These are phyloP conservation scores for Harringtonia aguacate DNA, from an alignment of 2,329 filamentous ascomycete species.

Conservation along the genomic window DNA sequence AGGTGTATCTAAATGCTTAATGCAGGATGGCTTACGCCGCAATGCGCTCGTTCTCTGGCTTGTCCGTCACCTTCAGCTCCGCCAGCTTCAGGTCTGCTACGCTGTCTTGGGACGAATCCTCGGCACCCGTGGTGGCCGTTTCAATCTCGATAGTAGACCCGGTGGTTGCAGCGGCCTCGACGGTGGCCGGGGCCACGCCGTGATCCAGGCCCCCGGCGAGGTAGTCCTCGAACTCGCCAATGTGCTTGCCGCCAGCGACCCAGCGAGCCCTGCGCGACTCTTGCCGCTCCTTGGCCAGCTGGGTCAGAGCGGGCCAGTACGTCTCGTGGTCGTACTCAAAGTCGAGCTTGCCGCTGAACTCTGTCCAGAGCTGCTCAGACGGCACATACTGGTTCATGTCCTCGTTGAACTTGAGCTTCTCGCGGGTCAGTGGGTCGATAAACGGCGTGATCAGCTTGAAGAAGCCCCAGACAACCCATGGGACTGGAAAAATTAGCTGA, in stretches of 20 bases:
- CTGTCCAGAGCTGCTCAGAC: slow-evolving; percentile 68
- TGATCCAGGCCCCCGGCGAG: slow-evolving; percentile 52
- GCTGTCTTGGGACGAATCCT: no score
- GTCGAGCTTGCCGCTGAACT: slow-evolving; percentile 64
- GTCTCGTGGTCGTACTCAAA: slow-evolving; percentile 83
- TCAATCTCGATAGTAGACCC: no score
- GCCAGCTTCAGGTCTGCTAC: slow-evolving; percentile 15
- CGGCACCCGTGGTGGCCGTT: no score
- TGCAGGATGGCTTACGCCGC: not conserved
- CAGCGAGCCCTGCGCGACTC: slow-evolving; percentile 58
- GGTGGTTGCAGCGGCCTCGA: slow-evolving; percentile 8
- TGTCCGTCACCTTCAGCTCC: slow-evolving; percentile 7
- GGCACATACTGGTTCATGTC: slow-evolving; percentile 77
- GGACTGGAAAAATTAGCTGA: slow-evolving; percentile 46
- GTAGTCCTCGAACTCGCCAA: slow-evolving; percentile 83
- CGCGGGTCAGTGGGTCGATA: slow-evolving; percentile 85
- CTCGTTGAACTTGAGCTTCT: slow-evolving; percentile 98
- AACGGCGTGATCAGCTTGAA: slow-evolving; percentile 95
- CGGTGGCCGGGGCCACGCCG: slow-evolving; percentile 8
- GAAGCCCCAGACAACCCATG: slow-evolving; percentile 85
- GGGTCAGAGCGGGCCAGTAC: slow-evolving; percentile 83
- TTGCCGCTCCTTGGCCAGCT: slow-evolving; percentile 56
- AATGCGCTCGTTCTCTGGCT: no score
- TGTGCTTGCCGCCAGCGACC: slow-evolving; percentile 65
- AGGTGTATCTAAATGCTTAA: not conserved